Evolutionary conservation across 169 alveolate genomes (phyloP).

Genomic region (Sarcocystis neurona): DNA sequence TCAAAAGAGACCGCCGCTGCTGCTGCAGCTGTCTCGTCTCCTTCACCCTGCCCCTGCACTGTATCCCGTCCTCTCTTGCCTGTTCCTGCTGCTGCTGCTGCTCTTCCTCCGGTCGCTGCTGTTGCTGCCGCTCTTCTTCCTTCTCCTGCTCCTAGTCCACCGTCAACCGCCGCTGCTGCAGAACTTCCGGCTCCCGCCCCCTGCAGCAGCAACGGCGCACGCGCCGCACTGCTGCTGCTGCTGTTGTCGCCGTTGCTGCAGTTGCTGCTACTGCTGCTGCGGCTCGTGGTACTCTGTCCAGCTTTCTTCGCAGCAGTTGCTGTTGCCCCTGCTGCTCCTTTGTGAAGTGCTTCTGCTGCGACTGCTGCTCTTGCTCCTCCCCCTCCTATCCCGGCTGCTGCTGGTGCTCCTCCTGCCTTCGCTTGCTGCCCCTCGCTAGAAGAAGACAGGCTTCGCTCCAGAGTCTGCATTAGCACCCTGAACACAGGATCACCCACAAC

Average conservation of each 20-base stretch:
- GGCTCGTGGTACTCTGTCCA: constrained; percentile 8
- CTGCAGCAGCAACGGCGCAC: no score
- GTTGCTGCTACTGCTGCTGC: constrained; percentile 33
- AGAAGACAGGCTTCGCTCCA: no score
- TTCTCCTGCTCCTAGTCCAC: background rate
- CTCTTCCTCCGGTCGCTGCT: background rate
- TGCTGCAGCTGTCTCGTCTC: constrained; percentile 46
- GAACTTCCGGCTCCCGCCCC: no score
- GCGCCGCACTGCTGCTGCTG: background rate
- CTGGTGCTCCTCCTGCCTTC: no score
- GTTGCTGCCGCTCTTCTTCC: constrained; percentile 22
- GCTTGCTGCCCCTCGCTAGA: no score
- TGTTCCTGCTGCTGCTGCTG: constrained; percentile 30
- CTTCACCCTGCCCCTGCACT: constrained; percentile 6
- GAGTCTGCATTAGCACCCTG: no score
- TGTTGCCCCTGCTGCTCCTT: constrained; percentile 14
- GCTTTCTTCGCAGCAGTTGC: constrained; percentile 33
- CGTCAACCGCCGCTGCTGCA: constrained; percentile 26
- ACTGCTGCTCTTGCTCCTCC: no score
- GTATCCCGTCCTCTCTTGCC: background rate
- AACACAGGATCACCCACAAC: no score
- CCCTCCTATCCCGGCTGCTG: no score
- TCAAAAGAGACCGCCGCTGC: constrained; percentile 54
- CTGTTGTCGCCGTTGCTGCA: constrained; percentile 35
- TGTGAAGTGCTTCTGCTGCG: background rate